Evolutionary conservation across 1,284 basidiomycete species (phyloP).

Genomic region (Xerocomus nothofagi): DNA sequence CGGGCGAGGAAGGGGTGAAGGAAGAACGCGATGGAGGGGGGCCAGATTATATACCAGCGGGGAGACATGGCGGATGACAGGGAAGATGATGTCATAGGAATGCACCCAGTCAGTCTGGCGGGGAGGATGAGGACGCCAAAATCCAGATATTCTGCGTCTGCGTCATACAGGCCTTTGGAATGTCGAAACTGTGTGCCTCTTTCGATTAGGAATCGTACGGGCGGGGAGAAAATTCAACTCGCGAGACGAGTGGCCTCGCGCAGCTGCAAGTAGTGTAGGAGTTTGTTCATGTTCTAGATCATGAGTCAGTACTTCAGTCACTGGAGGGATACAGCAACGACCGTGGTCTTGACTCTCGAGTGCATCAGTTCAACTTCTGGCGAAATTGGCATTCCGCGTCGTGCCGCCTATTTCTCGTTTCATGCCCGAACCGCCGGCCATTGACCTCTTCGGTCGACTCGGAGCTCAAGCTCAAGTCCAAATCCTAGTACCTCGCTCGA

Average conservation of each 20-base stretch:
- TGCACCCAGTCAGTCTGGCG: background rate
- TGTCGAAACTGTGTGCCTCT: background rate
- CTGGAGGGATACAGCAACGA: too few relatives aligned
- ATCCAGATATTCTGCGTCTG: too few relatives aligned
- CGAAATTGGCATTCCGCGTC: background rate
- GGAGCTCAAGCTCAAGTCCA: too few relatives aligned
- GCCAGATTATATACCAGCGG: slow-evolving; percentile 25
- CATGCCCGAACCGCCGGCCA: too few relatives aligned
- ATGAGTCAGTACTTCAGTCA: too few relatives aligned
- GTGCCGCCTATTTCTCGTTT: background rate
- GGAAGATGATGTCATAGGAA: slow-evolving; percentile 23
- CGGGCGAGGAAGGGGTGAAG: slow-evolving; percentile 3
- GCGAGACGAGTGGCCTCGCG: too few relatives aligned
- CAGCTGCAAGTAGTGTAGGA: too few relatives aligned
- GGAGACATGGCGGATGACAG: slow-evolving; percentile 26
- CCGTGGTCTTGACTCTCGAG: too few relatives aligned
- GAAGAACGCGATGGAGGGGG: background rate
- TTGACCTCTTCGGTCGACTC: background rate
- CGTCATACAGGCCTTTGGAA: slow-evolving; percentile 4
- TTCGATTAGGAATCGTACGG: background rate
- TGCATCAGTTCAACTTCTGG: too few relatives aligned
- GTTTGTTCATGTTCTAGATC: too few relatives aligned
- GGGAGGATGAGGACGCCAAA: background rate
- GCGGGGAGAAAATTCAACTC: too few relatives aligned
- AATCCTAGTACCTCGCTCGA: background rate